Evolutionary conservation across 257 asterid genomes (phyloP).

Genomic region (Solanum chiquidenum): DNA sequence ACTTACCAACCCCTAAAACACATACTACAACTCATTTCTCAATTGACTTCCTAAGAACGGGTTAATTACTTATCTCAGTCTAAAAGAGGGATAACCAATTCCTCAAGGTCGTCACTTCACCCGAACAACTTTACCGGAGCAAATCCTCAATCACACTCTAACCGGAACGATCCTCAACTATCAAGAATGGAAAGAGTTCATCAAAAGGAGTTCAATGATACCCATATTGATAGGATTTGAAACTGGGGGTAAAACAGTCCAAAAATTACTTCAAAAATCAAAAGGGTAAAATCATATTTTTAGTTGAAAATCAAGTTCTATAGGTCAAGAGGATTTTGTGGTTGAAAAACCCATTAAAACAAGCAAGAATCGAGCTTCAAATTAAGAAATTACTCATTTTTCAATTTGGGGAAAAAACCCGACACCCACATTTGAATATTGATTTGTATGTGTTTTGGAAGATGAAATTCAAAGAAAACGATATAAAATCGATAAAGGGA

Average conservation of each 20-base stretch:
- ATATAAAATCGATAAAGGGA: not conserved
- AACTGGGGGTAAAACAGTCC: not conserved
- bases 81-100: not conserved
- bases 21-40: accelerated
- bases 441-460: not conserved
- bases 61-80: not conserved
- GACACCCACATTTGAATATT: not conserved
- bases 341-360: not conserved
- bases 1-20: not conserved
- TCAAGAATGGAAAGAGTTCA: not conserved
- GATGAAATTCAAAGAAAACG: accelerated
- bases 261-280: not conserved
- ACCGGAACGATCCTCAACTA: accelerated
- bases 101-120: not conserved
- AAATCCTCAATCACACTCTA: not conserved
- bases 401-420: no score
- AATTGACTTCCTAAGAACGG: no score
- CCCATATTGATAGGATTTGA: not conserved
- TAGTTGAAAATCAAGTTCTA: not conserved
- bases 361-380: not conserved
- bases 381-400: not conserved
- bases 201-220: not conserved
- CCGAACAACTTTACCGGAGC: not conserved
- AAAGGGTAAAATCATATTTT: not conserved
- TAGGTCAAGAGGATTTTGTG: not conserved